A percentile compares a stretch with the other conserved stretches of the same genome.
These are phyloP conservation scores for Paxillus involutus DNA, from an alignment of 768 basidiomycete species.

Conservation along the genomic window DNA sequence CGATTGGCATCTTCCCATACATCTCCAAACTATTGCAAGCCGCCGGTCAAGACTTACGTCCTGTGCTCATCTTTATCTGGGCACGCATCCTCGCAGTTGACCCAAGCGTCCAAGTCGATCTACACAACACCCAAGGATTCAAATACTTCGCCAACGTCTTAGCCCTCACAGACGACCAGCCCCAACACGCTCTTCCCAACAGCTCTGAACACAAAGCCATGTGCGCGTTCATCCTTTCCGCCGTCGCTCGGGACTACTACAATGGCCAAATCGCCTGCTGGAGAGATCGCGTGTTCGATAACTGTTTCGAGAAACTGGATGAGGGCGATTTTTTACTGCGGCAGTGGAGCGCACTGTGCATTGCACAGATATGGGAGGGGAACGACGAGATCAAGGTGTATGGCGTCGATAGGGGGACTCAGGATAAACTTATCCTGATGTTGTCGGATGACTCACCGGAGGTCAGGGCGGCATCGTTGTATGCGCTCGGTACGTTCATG, in stretches of 20 bases:
- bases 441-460: constrained; percentile 89
- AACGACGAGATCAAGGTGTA: constrained; percentile 89
- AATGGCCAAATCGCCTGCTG: constrained; percentile 86
- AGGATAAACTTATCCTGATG: constrained; percentile 77
- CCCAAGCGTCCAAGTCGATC: constrained; percentile 84
- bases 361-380: constrained; percentile 92
- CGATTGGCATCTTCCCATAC: constrained; percentile 98
- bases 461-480: constrained; percentile 88
- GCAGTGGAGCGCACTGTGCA: constrained; percentile 93
- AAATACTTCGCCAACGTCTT: constrained; percentile 84
- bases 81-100: constrained; percentile 97
- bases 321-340: constrained; percentile 91
- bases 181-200: constrained; percentile 72
- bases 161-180: constrained; percentile 60
- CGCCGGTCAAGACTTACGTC: constrained; percentile 91
- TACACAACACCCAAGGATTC: constrained; percentile 79
- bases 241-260: constrained; percentile 87
- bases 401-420: constrained; percentile 76
- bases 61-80: constrained; percentile 99
- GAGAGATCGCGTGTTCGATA: constrained; percentile 79
- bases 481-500: constrained; percentile 90
- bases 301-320: constrained; percentile 80
- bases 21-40: constrained; percentile 96
- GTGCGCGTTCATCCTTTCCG: constrained; percentile 94
- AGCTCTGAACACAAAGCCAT: constrained; percentile 95